Evolutionary conservation across 495 filamentous ascomycete species (phyloP).

Genomic region (Pseudomonodictys pantanalensis): DNA sequence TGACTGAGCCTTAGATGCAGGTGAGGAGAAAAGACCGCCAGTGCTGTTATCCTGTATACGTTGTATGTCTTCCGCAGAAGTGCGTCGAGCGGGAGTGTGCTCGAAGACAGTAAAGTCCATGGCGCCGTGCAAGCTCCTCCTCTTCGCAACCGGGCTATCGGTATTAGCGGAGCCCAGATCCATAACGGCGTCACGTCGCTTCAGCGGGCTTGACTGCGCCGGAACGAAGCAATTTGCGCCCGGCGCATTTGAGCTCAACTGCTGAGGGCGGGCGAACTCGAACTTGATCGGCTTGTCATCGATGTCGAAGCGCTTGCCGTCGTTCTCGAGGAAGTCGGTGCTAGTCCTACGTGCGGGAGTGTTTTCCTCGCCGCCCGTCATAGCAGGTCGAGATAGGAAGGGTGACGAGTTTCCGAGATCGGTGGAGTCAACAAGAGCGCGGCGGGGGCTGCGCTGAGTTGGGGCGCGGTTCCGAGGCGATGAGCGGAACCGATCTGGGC

Average conservation of each 20-base stretch:
- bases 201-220: conserved; percentile 77
- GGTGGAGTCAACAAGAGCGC: conserved; percentile 65
- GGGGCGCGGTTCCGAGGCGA: conserved; percentile 56
- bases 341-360: conserved; percentile 8
- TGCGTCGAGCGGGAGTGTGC: conserved; percentile 35
- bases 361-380: conserved; percentile 57
- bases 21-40: conserved; percentile 38
- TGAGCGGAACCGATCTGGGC: conserved; percentile 47
- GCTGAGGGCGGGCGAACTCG: conserved; percentile 37
- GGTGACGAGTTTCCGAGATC: conserved; percentile 67
- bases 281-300: conserved; percentile 40
- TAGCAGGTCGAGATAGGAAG: conserved; percentile 42
- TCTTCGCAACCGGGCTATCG: conserved; percentile 83
- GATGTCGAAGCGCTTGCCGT: conserved; percentile 18
- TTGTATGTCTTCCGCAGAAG: not conserved
- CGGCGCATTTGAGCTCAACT: conserved; percentile 22
- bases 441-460: conserved; percentile 75
- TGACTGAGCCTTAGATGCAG: conserved; percentile 45
- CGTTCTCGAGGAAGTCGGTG: conserved; percentile 7
- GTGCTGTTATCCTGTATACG: conserved; percentile 8
- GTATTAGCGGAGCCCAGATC: conserved; percentile 71
- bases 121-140: conserved; percentile 73
- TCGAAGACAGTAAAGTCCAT: conserved; percentile 74
- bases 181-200: conserved; percentile 88
- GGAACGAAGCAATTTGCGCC: conserved; percentile 43